These are phyloP conservation scores for Cladosporium sp. DNA, from an alignment of 2,329 filamentous ascomycete species.

Conservation along the genomic window DNA sequence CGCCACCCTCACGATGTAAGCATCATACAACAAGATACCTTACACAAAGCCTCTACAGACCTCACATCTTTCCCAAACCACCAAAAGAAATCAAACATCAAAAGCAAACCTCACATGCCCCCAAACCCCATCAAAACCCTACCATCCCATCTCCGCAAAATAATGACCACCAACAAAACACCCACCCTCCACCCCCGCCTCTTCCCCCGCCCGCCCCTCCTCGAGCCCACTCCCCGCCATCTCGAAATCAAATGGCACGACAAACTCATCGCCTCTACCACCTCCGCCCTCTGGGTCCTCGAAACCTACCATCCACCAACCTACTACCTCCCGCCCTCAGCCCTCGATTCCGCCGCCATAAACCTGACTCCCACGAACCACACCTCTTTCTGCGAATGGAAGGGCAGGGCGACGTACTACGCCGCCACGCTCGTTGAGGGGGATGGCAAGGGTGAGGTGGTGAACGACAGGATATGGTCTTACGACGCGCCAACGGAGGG, in stretches of 20 bases:
- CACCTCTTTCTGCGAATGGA: constrained; percentile 57
- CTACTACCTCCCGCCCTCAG: constrained; percentile 56
- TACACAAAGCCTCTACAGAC: too few species aligned
- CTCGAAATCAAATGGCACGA: constrained; percentile 54
- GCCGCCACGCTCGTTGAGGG: too few species aligned
- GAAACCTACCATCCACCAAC: constrained; percentile 62
- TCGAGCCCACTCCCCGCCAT: constrained; percentile 52
- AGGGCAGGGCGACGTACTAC: constrained; percentile 58
- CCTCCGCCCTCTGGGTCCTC: constrained; percentile 57
- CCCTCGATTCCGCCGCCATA: too few species aligned
- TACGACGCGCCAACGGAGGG: constrained; percentile 52
- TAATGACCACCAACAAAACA: constrained; percentile 9
- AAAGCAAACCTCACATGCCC: background rate
- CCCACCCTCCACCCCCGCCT: constrained; percentile 51
- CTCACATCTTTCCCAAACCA: too few species aligned
- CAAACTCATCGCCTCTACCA: constrained; percentile 55
- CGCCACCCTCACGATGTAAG: too few species aligned
- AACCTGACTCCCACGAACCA: constrained; percentile 46
- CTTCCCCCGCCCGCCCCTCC: constrained; percentile 56
- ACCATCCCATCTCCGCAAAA: constrained; percentile 15
- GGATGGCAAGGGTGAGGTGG: constrained; percentile 35
- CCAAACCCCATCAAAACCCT: constrained; percentile 16
- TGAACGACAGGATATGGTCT: constrained; percentile 55
- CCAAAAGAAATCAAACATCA: too few species aligned
- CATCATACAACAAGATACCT: too few species aligned